These are phyloP conservation scores for Daldinia loculata DNA, from an alignment of 495 filamentous ascomycete genomes.

Conservation along the genomic window DNA sequence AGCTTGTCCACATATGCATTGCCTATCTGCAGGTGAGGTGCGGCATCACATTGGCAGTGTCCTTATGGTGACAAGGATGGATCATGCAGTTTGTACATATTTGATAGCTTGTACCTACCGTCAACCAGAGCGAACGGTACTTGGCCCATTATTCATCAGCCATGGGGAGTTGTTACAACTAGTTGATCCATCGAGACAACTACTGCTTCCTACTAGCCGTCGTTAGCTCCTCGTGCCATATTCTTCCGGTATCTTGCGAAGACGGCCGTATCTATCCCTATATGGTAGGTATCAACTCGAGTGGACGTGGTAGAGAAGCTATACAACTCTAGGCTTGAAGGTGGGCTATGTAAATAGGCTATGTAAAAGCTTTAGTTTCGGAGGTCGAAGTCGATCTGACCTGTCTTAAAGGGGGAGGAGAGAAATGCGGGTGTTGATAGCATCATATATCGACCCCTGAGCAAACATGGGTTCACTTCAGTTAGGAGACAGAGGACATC, in stretches of 20 bases:
- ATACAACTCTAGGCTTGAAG: background rate
- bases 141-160: background rate
- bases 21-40: conserved; percentile 11
- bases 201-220: background rate
- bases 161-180: background rate
- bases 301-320: background rate
- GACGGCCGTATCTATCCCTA: conserved; percentile 3
- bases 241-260: conserved; percentile 2
- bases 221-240: conserved; percentile 9
- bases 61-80: conserved; percentile 5
- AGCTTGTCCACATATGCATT: conserved; percentile 1
- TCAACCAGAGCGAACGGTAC: background rate
- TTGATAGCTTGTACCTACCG: conserved; percentile 5
- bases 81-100: conserved; percentile 14
- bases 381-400: conserved; percentile 1
- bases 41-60: conserved; percentile 17
- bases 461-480: background rate
- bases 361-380: background rate
- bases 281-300: conserved; percentile 2
- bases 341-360: background rate
- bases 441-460: conserved; percentile 20
- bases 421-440: background rate
- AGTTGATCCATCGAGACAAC: background rate
- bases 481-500: background rate
- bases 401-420: conserved; percentile 6